Evolutionary conservation across 192 early-diverging fungal genomes (phyloP), one percentile per base, ranked within the genome.

Genomic region (Spizellomyces punctatus): DNA sequence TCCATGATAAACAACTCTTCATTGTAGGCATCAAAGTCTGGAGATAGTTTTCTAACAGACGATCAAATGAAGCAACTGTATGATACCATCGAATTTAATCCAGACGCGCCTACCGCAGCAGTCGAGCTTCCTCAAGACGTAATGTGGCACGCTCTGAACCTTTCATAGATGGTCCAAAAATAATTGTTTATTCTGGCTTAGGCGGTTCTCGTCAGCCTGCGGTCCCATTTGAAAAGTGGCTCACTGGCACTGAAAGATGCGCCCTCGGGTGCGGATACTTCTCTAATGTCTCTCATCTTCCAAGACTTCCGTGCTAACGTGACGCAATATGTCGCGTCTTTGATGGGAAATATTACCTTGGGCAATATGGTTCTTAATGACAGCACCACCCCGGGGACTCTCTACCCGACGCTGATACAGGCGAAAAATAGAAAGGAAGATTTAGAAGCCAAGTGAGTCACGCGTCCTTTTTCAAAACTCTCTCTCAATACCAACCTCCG

Each of bases 11-110:
- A 36, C 27, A 36, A 36, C 27, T 36, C 27, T 36, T 36, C 27
- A 36, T 36, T 36, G 27, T 3, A 36, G 27, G 27, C 27, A 36
- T 36, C 27, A 3, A 36, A 36, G 27, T 36, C 27, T 36, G 27
- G 27, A 36, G 27, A 36, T 22, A 27, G 19, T 10, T 43, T 59
- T 14, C 21, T 76, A 46, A 61, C 91, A 17, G 93, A 94, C 44
- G 90, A 89, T 55, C 93, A 98, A 66, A 88, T 92, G 59, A 88
- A 94, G 69, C 91, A 95, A 77, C 83, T 98, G 12, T 96, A 94
- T 82, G 90, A 96, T 43, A 92, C 93, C 8, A 98, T 98, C 63
- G 96, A 98, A 61, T 98, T 91, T 76, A 91, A 98, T 73, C 94
- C 94, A 63, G 83, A 90, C 16, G 80, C 89, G 0, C 85, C 89